phyloP scores from a whole-genome alignment of 2,329 filamentous ascomycete genomes.

The Colletotrichum gloeosporioides region DNA sequence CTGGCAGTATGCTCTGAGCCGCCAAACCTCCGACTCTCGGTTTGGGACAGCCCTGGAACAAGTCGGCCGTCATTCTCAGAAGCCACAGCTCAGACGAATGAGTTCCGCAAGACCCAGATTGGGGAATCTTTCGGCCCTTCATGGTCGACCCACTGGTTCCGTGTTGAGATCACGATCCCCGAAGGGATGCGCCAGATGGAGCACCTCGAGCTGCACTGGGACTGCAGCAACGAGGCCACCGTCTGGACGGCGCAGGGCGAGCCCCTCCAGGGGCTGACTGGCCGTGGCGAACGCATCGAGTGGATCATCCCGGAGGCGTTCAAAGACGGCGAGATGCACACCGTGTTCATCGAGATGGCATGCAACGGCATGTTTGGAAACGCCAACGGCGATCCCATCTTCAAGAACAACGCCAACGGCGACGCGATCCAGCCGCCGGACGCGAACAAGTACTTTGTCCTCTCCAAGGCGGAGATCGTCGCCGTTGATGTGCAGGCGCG shows the following conservation, averaged over 20 bases:
- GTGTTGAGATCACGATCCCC: slow-evolving; percentile 63
- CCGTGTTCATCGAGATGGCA: slow-evolving; percentile 73
- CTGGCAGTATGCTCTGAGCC: slow-evolving; percentile 16
- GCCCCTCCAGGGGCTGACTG: slow-evolving; percentile 69
- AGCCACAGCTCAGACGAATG: slow-evolving; percentile 18
- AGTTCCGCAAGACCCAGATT: slow-evolving; percentile 41
- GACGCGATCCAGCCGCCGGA: slow-evolving; percentile 69
- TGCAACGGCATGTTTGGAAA: slow-evolving; percentile 73
- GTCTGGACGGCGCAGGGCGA: slow-evolving; percentile 68
- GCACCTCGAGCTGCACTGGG: slow-evolving; percentile 71
- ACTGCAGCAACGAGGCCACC: slow-evolving; percentile 71
- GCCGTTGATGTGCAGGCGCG: slow-evolving; percentile 67
- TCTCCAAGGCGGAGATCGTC: slow-evolving; percentile 64
- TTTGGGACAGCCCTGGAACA: slow-evolving; percentile 23
- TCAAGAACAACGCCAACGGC: slow-evolving; percentile 46
- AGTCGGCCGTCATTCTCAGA: slow-evolving; percentile 21
- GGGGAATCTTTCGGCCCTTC: slow-evolving; percentile 69
- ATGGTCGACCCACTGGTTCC: slow-evolving; percentile 78
- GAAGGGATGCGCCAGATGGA: slow-evolving; percentile 58
- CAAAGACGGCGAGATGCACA: slow-evolving; percentile 65
- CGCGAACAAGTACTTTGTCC: slow-evolving; percentile 60
- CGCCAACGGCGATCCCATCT: slow-evolving; percentile 19
- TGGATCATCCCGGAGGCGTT: slow-evolving; percentile 67
- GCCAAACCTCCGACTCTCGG: slow-evolving; percentile 18
- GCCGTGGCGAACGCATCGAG: slow-evolving; percentile 65